Percentiles rank a stretch among this genome's conserved stretches.
Conservation (phyloP, 805 yeast species). For the Kluyveromyces lactis region DNA sequence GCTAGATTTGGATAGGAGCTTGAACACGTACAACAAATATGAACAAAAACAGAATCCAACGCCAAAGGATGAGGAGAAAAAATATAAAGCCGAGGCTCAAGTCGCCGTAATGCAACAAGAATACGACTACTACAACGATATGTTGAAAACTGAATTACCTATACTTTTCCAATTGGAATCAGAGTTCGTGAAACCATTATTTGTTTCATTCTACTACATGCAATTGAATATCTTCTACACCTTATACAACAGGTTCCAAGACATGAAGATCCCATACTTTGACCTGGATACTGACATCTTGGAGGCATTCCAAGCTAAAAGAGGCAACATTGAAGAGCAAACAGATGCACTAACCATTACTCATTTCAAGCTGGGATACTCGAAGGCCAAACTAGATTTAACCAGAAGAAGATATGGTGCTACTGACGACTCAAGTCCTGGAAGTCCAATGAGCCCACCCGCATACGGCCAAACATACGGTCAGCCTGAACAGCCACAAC, state of each 20-base stretch:
- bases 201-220: slow-evolving; percentile 93
- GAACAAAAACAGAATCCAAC: slow-evolving; percentile 78
- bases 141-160: slow-evolving; percentile 88
- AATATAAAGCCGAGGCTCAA: slow-evolving; percentile 85
- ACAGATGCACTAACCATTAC: slow-evolving; percentile 86
- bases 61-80: slow-evolving; percentile 82
- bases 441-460: slow-evolving; percentile 22
- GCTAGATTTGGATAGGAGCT: slow-evolving; percentile 84
- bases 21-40: slow-evolving; percentile 56
- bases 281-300: slow-evolving; percentile 77
- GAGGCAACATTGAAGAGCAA: slow-evolving; percentile 86
- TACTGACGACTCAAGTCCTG: slow-evolving; percentile 28
- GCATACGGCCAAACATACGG: slow-evolving; percentile 14
- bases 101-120: slow-evolving; percentile 90
- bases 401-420: slow-evolving; percentile 66
- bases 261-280: slow-evolving; percentile 93
- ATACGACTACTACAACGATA: slow-evolving; percentile 89
- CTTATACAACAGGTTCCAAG: slow-evolving; percentile 83
- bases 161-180: slow-evolving; percentile 79
- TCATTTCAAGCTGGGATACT: slow-evolving; percentile 84
- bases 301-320: slow-evolving; percentile 68
- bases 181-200: slow-evolving; percentile 86
- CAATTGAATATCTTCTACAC: slow-evolving; percentile 96
- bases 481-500: slow-evolving; percentile 12
- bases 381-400: slow-evolving; percentile 74